Evolutionary conservation across 2,329 filamentous ascomycete genomes (phyloP).

Genomic region (Trematosphaeria pertusa): DNA sequence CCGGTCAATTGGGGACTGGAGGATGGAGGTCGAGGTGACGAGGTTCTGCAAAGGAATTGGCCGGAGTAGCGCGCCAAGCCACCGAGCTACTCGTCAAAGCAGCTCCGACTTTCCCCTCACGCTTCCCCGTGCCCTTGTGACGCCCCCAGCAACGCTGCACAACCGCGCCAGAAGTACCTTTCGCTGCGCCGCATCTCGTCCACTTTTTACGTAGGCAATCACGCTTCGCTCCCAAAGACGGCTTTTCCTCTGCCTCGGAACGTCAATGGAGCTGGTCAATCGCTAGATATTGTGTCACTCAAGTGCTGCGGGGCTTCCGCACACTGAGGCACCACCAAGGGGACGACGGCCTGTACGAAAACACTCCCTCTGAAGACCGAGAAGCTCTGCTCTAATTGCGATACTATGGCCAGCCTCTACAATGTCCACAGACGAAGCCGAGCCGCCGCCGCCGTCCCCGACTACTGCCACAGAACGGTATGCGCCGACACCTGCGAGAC

Average conservation of each 20-base stretch:
- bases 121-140: constrained; percentile 7
- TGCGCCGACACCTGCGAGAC: constrained; percentile 36
- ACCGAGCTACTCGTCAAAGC: background rate
- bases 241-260: constrained; percentile 18
- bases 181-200: constrained; percentile 1
- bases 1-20: constrained; percentile 34
- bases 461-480: constrained; percentile 38
- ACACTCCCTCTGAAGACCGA: constrained; percentile 3
- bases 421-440: constrained; percentile 46
- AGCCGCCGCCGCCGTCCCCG: constrained; percentile 47
- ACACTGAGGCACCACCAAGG: constrained; percentile 48
- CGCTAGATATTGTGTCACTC: constrained; percentile 50
- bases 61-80: constrained; percentile 19
- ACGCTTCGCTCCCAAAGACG: constrained; percentile 5
- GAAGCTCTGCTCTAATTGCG: constrained; percentile 25
- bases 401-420: constrained; percentile 34
- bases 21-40: constrained; percentile 21
- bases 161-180: background rate
- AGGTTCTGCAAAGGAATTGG: constrained; percentile 24
- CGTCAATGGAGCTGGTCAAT: constrained; percentile 52
- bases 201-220: no score
- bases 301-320: constrained; percentile 53
- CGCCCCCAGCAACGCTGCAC: constrained; percentile 6
- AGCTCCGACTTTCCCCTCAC: constrained; percentile 6
- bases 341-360: constrained; percentile 49